Evolutionary conservation across 2,329 filamentous ascomycete genomes (phyloP).

Genomic region (Aspergillus latus): DNA sequence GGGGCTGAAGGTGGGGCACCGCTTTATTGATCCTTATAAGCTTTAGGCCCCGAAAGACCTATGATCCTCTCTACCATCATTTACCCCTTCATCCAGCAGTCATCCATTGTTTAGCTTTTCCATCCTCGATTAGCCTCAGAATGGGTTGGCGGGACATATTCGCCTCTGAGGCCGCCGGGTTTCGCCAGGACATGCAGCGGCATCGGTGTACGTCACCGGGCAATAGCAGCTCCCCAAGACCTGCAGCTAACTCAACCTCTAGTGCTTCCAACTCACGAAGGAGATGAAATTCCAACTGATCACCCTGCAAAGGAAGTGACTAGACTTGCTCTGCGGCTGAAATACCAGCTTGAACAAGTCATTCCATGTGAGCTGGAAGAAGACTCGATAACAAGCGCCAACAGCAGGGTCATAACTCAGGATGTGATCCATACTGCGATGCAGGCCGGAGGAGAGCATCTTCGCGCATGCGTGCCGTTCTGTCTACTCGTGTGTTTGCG

Average conservation of each 20-base stretch:
- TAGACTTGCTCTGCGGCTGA: constrained; percentile 82
- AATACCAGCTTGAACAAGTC: constrained; percentile 84
- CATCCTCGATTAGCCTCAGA: neutral
- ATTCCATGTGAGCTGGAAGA: constrained; percentile 88
- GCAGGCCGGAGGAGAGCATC: constrained; percentile 73
- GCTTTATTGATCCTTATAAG: constrained; percentile 2
- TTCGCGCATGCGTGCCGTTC: constrained; percentile 78
- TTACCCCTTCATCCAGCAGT: neutral
- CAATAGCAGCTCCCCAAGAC: constrained; percentile 1
- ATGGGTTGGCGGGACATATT: constrained; percentile 45
- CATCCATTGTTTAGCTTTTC: neutral
- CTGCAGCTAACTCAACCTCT: constrained; percentile 15
- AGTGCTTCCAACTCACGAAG: constrained; percentile 46
- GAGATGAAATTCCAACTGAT: constrained; percentile 55
- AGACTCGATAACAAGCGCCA: constrained; percentile 69
- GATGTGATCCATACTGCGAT: constrained; percentile 77
- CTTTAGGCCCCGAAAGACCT: neutral
- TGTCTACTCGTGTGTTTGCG: constrained; percentile 72
- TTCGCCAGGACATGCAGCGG: constrained; percentile 38
- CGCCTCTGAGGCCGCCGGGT: constrained; percentile 27
- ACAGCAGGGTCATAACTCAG: constrained; percentile 80
- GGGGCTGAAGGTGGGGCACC: constrained; percentile 7
- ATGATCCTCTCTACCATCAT: neutral
- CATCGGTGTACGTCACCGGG: constrained; percentile 41
- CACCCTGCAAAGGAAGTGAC: constrained; percentile 79